phyloP scores from a whole-genome alignment of 306 rosid genomes.

The Pyrus bretschneideri region DNA sequence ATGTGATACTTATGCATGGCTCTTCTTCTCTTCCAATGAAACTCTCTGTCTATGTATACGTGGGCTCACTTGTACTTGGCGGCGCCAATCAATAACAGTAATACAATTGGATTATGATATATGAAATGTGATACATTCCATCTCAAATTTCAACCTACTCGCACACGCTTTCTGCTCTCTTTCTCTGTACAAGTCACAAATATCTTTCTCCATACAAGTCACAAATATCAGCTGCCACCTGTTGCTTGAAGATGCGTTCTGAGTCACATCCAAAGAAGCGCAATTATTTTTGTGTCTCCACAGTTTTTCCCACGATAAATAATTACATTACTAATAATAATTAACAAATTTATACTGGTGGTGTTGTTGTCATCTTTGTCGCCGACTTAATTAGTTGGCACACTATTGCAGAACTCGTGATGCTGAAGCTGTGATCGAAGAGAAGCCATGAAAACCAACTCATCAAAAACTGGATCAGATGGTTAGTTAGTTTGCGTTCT shows the following conservation, averaged over 20 bases:
- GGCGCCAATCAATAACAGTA: conserved; percentile 19
- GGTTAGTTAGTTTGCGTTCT: not conserved
- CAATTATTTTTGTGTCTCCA: conserved; percentile 12
- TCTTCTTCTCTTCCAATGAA: not conserved
- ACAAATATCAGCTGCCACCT: not conserved
- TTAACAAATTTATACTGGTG: not conserved
- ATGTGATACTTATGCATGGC: conserved; percentile 15
- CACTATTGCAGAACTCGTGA: not conserved
- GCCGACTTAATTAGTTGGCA: not conserved
- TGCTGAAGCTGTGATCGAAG: not conserved
- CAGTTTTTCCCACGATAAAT: not conserved
- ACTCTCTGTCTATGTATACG: not conserved
- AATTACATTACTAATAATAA: not conserved
- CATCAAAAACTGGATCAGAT: not conserved
- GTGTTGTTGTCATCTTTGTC: not conserved
- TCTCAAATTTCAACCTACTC: conserved; percentile 6
- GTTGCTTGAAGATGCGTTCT: conserved; percentile 8
- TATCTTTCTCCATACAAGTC: not conserved
- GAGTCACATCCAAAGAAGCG: conserved; percentile 4
- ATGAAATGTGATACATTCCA: no score
- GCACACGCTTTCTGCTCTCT: conserved; percentile 11
- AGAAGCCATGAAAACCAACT: not conserved
- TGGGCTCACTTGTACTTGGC: not conserved
- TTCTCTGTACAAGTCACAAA: not conserved
- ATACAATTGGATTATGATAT: not conserved